A percentile compares a stretch with the other conserved stretches of the same genome.
Evolutionary conservation across 306 rosid species (phyloP).

Genomic region (Chamaecrista fasciculata): DNA sequence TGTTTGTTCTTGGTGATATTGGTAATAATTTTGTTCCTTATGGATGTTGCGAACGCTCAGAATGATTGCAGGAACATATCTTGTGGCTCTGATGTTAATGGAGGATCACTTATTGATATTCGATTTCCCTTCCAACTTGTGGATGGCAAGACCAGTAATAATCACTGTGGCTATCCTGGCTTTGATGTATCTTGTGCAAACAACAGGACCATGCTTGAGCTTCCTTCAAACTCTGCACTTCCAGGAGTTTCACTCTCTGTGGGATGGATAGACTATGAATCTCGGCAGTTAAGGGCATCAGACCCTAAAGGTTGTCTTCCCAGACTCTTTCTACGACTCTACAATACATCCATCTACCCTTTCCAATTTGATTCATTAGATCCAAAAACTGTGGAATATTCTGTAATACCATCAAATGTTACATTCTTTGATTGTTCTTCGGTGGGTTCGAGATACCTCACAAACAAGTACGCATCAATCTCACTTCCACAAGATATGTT

Average conservation of each 20-base stretch:
- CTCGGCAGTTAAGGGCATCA: background rate
- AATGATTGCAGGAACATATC: background rate
- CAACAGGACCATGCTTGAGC: background rate
- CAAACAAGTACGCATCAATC: background rate
- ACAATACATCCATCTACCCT: background rate
- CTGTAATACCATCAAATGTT: rapidly evolving
- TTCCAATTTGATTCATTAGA: background rate
- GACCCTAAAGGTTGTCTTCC: slow-evolving; percentile 19
- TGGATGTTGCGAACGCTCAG: background rate
- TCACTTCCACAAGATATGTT: background rate
- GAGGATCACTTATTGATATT: no score
- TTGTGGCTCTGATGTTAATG: background rate
- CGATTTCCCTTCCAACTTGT: background rate
- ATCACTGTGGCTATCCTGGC: no score
- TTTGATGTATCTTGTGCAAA: background rate
- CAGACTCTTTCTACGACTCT: background rate
- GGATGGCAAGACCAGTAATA: background rate
- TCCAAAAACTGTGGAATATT: background rate
- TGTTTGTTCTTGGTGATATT: background rate
- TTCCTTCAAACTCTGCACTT: background rate
- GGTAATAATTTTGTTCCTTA: background rate
- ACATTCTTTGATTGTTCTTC: slow-evolving; percentile 30
- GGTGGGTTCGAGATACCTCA: background rate
- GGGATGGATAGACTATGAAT: background rate
- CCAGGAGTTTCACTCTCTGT: background rate